Evolutionary conservation across 352 stramenopile species (phyloP), one percentile per base, ranked within the genome.

Genomic region (Phytophthora pinifolia): DNA sequence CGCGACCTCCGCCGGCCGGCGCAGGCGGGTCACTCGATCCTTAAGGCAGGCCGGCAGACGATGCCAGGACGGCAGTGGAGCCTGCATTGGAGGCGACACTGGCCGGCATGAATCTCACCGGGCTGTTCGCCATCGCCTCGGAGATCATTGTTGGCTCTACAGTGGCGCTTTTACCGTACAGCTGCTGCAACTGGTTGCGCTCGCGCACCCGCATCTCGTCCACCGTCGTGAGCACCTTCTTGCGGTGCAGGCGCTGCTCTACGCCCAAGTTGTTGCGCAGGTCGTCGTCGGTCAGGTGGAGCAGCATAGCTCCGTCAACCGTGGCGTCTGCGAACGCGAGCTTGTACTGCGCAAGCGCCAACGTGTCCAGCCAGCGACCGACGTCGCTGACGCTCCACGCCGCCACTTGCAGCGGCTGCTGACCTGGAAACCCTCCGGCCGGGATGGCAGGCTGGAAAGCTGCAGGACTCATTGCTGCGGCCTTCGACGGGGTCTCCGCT

Each of bases 181-280:
- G 48, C 20, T 68, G 54, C 32, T 65, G 65, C 61, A 82, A 74
- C 47, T 73, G 66, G 44, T 75, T 65, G 20, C 64, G 64, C 48
- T 91, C 81, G 13, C 60, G 38, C 36, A 82, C 74, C 3, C 78
- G 72, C 20, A 96, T 66, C 17, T 94, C 77, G 27, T 85, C 70
- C 17, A 97, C 77, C 1, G 80, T 84, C 20, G 86, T 94, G n/a
- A 98, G 64, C 33, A 98, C 92, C 64, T 98, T 98, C 70, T 98
- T 98, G 9, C 96, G 87, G 65, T 98, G 96, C 15, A 98, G 73
- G 9, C 79, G 79, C 60, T 98, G 94, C 64, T 98, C 92, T 58
- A 98, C 94, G 6, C 92, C 91, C 6, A 98, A 72, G 12, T 90
- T 98, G 65, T 97, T 97, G 43, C 89, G 88, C 12, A 98, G 76